A percentile compares a stretch with the other conserved stretches of the same genome.
phyloP scores from a whole-genome alignment of 345 rosid species.

The Adansonia digitata region DNA sequence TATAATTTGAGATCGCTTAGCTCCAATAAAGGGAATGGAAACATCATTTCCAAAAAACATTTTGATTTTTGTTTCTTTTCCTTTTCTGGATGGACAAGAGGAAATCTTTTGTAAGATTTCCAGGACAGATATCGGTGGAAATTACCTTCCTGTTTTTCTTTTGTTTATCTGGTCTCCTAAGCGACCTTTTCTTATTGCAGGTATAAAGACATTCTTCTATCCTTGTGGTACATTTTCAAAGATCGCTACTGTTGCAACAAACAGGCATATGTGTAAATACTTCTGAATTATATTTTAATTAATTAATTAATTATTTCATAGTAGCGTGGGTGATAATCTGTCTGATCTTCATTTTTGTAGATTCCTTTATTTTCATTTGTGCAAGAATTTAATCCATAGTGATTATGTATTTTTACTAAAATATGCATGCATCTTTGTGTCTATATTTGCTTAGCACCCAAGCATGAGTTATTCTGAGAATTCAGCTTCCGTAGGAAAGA shows the following conservation, averaged over 20 bases:
- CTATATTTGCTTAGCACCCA: not conserved
- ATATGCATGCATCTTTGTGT: not conserved
- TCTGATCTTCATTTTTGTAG: not conserved
- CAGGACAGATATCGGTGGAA: not conserved
- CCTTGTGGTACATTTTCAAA: conserved; percentile 93
- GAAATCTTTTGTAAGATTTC: not conserved
- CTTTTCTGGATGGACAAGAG: not conserved
- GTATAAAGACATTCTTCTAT: conserved; percentile 76
- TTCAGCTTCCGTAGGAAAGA: not conserved
- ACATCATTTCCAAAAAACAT: too few relatives aligned
- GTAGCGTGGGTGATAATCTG: not conserved
- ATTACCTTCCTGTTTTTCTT: not conserved
- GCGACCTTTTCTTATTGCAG: conserved; percentile 33
- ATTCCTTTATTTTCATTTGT: not conserved
- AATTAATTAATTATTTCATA: not conserved
- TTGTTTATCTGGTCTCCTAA: conserved; percentile 9
- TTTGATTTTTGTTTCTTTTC: not conserved
- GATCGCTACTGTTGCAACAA: conserved; percentile 78
- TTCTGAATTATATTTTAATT: not conserved
- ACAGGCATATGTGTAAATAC: conserved; percentile 80
- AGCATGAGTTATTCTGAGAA: not conserved
- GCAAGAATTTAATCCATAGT: not conserved
- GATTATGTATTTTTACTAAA: not conserved
- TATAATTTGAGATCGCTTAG: not conserved
- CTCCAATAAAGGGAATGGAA: not conserved